Percentiles rank a stretch among this genome's conserved stretches.
These are phyloP conservation scores for Eucalyptus sp. DNA, from an alignment of 345 rosid genomes.

Conservation along the genomic window DNA sequence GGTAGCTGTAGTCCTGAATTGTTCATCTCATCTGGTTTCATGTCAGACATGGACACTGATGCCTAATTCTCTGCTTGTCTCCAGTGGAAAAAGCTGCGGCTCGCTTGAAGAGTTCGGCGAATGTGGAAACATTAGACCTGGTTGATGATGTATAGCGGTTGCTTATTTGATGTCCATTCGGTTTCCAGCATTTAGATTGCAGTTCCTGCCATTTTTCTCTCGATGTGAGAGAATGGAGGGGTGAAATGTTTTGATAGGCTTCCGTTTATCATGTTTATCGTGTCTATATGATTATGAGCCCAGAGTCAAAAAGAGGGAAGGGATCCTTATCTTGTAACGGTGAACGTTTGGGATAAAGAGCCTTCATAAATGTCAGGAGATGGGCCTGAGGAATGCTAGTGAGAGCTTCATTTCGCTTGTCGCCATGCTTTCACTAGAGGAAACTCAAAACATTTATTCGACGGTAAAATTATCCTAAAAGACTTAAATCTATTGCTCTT, in stretches of 20 bases:
- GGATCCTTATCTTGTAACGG: neutral
- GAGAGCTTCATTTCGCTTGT: neutral
- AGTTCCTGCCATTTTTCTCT: neutral
- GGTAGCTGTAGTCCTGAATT: slow-evolving; percentile 18
- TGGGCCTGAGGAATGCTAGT: neutral
- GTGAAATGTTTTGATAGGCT: neutral
- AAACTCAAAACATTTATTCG: neutral
- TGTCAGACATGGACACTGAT: neutral
- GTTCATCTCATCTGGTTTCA: neutral
- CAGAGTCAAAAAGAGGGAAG: neutral
- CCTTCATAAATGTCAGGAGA: neutral
- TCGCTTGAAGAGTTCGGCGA: slow-evolving; percentile 32
- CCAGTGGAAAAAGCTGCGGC: slow-evolving; percentile 60
- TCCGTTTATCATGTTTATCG: neutral
- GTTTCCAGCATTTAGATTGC: neutral
- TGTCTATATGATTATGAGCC: neutral
- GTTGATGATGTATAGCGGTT: neutral
- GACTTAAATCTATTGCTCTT: too few species aligned
- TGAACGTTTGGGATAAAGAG: neutral
- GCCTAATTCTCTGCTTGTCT: neutral
- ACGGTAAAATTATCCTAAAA: too few species aligned
- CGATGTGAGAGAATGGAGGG: neutral
- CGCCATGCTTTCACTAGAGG: neutral
- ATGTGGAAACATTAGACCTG: slow-evolving; percentile 12
- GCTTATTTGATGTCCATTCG: neutral